Evolutionary conservation across 768 basidiomycete genomes (phyloP).

Genomic region (Tulasnella sp.): DNA sequence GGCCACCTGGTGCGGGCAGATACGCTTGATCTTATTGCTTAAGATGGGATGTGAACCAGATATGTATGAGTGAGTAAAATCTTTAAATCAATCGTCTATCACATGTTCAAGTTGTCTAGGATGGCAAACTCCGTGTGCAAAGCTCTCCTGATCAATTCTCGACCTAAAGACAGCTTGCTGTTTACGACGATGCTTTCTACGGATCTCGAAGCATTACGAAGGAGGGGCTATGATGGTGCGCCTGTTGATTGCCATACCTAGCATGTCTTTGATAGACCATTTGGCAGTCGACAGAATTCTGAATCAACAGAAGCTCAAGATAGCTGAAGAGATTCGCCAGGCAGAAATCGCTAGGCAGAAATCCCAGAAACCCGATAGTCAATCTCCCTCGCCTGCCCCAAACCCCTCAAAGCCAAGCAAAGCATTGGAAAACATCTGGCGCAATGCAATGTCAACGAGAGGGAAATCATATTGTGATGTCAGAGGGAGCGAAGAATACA

Average conservation of each 20-base stretch:
- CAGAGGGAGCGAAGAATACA: slow-evolving; percentile 47
- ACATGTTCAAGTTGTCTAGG: slow-evolving; percentile 37
- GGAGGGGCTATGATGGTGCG: slow-evolving; percentile 74
- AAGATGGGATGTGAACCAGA: too few relatives aligned
- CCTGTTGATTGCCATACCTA: neutral
- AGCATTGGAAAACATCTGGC: slow-evolving; percentile 29
- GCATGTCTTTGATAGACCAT: neutral
- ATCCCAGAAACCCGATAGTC: neutral
- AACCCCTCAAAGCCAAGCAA: slow-evolving; percentile 32
- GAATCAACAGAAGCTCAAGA: slow-evolving; percentile 47
- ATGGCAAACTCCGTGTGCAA: slow-evolving; percentile 76
- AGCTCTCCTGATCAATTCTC: slow-evolving; percentile 59
- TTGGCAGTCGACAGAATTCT: slow-evolving; percentile 75
- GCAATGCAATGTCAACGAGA: slow-evolving; percentile 16
- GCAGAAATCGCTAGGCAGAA: too few relatives aligned
- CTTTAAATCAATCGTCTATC: too few relatives aligned
- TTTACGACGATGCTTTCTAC: slow-evolving; percentile 93
- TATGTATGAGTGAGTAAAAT: slow-evolving; percentile 72
- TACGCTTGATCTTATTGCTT: too few relatives aligned
- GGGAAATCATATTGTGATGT: slow-evolving; percentile 68
- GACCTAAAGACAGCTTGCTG: slow-evolving; percentile 75
- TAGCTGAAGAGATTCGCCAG: slow-evolving; percentile 36
- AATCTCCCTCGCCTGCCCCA: too few relatives aligned
- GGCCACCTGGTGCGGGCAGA: too few relatives aligned
- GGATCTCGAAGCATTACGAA: slow-evolving; percentile 63